Conservation (phyloP, 441 rosid genomes). For the Sinapis alba region DNA sequence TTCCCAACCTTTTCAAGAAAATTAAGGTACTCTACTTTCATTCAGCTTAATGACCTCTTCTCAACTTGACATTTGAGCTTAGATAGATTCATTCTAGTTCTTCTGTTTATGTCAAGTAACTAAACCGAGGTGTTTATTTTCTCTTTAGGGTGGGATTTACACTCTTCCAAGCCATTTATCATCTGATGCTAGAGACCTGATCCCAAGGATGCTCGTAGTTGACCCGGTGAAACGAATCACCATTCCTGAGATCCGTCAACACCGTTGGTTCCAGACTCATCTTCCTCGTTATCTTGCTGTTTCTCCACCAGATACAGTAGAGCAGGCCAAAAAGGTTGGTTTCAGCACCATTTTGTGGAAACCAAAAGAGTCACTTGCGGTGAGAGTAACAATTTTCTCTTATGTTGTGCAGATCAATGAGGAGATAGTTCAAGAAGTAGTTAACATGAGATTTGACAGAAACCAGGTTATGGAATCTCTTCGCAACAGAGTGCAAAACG, state of each 20-base stretch:
- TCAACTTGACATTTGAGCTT: too few relatives aligned
- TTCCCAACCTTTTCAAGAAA: constrained; percentile 94
- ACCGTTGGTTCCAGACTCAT: constrained; percentile 91
- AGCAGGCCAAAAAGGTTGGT: constrained; percentile 93
- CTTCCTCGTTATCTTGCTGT: constrained; percentile 98
- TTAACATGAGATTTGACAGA: constrained; percentile 84
- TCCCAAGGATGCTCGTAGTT: constrained; percentile 96
- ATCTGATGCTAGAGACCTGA: constrained; percentile 87
- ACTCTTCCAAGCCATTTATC: constrained; percentile 99
- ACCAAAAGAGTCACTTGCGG: background rate
- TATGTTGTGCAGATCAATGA: constrained; percentile 77
- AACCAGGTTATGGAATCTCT: constrained; percentile 82
- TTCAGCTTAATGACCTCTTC: background rate
- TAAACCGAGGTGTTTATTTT: constrained; percentile 7
- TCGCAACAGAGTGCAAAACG: constrained; percentile 78
- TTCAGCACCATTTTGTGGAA: constrained; percentile 3
- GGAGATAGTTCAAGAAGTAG: constrained; percentile 90
- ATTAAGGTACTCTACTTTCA: constrained; percentile 61
- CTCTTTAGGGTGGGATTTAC: constrained; percentile 71
- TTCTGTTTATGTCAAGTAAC: background rate
- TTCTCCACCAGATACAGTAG: constrained; percentile 93
- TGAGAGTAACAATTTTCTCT: constrained; percentile 2
- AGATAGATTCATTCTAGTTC: background rate
- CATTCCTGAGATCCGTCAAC: constrained; percentile 95
- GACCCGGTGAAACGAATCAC: constrained; percentile 94